Base-by-base conservation (phyloP, 257 asterid species). In the Scutellaria galericulata region DNA sequence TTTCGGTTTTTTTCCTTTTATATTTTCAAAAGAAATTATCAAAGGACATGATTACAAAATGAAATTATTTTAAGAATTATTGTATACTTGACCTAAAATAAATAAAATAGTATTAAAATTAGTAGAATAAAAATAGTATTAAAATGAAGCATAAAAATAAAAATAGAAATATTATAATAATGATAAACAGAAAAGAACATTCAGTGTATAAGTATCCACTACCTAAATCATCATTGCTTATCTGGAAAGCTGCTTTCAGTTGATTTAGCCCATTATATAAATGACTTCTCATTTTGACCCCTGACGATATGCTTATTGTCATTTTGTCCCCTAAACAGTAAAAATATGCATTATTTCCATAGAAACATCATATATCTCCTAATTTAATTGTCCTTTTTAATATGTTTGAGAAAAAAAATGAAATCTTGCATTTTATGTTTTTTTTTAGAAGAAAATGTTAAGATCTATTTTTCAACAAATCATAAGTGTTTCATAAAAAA, bases 211-310 rank as follows among this genome's bases (percentile, higher is more conserved):
- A 59, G 39, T 20, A 58, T 48, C 64, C 54, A 54, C 57, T 62
- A 50, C 64, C 27, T 65, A 20, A 45, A 66, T 76, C 69, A 72
- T 76, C 76, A 57, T 47, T 18, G 5, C 75, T 69, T 63, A 68
- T 64, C 79, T 72, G 78, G 66, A 72, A 76, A 74, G 83, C 20
- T 72, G 58, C 65, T 62, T 75, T 60, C 4, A 55, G 74, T 64
- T 37, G 50, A 61, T 67, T 73, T 45, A 54, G 15, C 63, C 67
- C 77, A 31, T 20, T 37, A 1, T 20, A 31, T 4, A 31, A 31
- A 45, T 5, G 27, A 48, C 1, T 60, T 61, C 62, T 63, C 39
- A 11, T 1, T 64, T 73, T 42, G 41, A 7, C 72, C 78, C 40
- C 59, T n/a, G 11, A 63, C 7, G 3, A 10, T 18, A 11, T 7